A percentile compares a stretch with the other conserved stretches of the same genome.
These are phyloP conservation scores for Zygoascus meyerae DNA, from an alignment of 1,139 yeast species.

Conservation along the genomic window DNA sequence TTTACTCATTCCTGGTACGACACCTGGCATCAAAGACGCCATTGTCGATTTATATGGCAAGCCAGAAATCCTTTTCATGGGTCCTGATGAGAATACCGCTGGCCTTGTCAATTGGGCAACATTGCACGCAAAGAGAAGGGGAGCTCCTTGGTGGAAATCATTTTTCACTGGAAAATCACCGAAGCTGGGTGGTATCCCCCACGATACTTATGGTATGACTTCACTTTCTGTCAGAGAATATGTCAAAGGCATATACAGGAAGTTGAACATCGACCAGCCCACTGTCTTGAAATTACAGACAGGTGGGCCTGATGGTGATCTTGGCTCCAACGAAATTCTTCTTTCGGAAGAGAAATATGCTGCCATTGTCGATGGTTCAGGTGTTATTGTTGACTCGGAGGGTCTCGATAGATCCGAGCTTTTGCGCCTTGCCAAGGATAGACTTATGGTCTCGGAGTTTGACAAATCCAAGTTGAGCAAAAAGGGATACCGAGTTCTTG, in stretches of 20 bases:
- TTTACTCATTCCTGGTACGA: slow-evolving; percentile 62
- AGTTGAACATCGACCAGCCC: slow-evolving; percentile 55
- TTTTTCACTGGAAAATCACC: slow-evolving; percentile 96
- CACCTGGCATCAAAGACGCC: slow-evolving; percentile 75
- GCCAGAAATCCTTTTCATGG: slow-evolving; percentile 90
- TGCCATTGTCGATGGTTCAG: slow-evolving; percentile 92
- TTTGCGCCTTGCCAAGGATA: slow-evolving; percentile 65
- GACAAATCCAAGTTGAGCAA: slow-evolving; percentile 61
- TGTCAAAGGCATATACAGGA: slow-evolving; percentile 82
- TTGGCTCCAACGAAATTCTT: slow-evolving; percentile 91
- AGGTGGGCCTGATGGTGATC: slow-evolving; percentile 99
- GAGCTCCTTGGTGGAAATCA: slow-evolving; percentile 99
- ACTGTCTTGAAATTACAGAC: slow-evolving; percentile 81
- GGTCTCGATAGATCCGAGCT: slow-evolving; percentile 83
- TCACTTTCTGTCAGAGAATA: slow-evolving; percentile 89
- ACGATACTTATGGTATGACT: slow-evolving; percentile 97
- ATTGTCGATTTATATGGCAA: slow-evolving; percentile 79
- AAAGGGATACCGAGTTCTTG: slow-evolving; percentile 75
- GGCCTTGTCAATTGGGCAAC: slow-evolving; percentile 98
- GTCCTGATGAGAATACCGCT: slow-evolving; percentile 98
- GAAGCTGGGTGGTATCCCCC: slow-evolving; percentile 93
- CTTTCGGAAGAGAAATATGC: slow-evolving; percentile 81
- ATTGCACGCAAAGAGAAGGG: slow-evolving; percentile 82
- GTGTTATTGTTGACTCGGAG: slow-evolving; percentile 86
- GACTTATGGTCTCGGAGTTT: slow-evolving; percentile 69